Conservation (phyloP, 305 asterid species). For the Fraxinus albicans region DNA sequence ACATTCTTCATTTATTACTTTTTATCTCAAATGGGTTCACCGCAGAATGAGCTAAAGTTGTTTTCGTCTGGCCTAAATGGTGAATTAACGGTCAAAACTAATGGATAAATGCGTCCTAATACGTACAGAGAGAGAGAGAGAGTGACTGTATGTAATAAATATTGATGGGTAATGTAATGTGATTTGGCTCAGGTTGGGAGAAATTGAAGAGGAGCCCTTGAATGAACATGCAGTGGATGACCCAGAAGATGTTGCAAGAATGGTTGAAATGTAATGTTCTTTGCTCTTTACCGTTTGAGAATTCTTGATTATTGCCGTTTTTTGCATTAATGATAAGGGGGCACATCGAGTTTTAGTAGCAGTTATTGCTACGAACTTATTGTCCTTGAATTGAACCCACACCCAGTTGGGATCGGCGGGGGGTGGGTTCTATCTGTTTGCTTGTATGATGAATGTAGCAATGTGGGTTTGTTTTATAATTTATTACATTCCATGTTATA, state of each 20-base stretch:
- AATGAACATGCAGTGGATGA: constrained; percentile 32
- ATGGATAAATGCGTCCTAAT: background rate
- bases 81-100: constrained; percentile 15
- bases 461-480: background rate
- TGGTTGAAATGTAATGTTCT: constrained; percentile 62
- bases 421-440: background rate
- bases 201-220: constrained; percentile 45
- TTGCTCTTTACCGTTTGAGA: background rate
- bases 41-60: constrained; percentile 11
- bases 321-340: constrained; percentile 30
- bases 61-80: constrained; percentile 23
- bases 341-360: constrained; percentile 30
- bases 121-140: background rate
- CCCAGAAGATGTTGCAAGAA: constrained; percentile 23
- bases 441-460: background rate
- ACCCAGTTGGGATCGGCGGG: background rate
- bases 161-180: constrained; percentile 19
- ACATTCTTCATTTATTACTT: background rate
- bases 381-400: constrained; percentile 23
- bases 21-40: constrained; percentile 17
- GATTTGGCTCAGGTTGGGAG: constrained; percentile 44
- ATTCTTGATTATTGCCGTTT: constrained; percentile 6
- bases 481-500: constrained; percentile 17
- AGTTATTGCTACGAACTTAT: constrained; percentile 25
- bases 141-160: constrained; percentile 3